These are phyloP conservation scores for Yamadazyma nakazawae DNA, from an alignment of 805 yeast genomes.

Conservation along the genomic window DNA sequence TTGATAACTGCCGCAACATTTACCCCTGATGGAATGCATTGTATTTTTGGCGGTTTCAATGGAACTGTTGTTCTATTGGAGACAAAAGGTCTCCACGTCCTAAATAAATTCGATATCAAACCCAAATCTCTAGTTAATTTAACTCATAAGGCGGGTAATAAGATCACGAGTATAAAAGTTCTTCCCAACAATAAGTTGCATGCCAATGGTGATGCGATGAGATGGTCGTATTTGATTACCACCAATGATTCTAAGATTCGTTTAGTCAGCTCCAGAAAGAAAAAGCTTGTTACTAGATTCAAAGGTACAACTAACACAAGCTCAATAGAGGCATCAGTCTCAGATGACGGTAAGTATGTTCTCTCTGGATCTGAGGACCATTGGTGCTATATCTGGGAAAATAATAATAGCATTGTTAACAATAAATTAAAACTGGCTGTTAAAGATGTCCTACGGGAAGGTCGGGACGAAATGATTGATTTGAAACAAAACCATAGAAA, in stretches of 20 bases:
- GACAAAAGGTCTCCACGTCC: constrained; percentile 57
- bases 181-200: constrained; percentile 25
- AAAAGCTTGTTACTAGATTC: constrained; percentile 59
- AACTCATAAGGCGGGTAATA: constrained; percentile 30
- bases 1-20: constrained; percentile 73
- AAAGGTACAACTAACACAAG: constrained; percentile 71
- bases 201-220: constrained; percentile 12
- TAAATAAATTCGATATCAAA: constrained; percentile 29
- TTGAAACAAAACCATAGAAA: constrained; percentile 26
- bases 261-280: constrained; percentile 53
- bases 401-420: constrained; percentile 40
- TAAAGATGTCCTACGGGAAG: constrained; percentile 33
- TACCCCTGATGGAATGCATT: constrained; percentile 59
- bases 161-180: constrained; percentile 73
- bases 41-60: constrained; percentile 74
- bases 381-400: constrained; percentile 80
- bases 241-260: constrained; percentile 82
- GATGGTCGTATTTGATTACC: constrained; percentile 51
- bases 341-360: constrained; percentile 55
- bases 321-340: constrained; percentile 63
- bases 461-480: constrained; percentile 32
- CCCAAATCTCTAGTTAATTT: constrained; percentile 19
- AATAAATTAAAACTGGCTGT: constrained; percentile 33
- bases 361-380: constrained; percentile 86
- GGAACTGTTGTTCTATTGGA: constrained; percentile 63